phyloP scores from a whole-genome alignment of 192 early-diverging fungal genomes.

The Phlyctochytrium bullatum region DNA sequence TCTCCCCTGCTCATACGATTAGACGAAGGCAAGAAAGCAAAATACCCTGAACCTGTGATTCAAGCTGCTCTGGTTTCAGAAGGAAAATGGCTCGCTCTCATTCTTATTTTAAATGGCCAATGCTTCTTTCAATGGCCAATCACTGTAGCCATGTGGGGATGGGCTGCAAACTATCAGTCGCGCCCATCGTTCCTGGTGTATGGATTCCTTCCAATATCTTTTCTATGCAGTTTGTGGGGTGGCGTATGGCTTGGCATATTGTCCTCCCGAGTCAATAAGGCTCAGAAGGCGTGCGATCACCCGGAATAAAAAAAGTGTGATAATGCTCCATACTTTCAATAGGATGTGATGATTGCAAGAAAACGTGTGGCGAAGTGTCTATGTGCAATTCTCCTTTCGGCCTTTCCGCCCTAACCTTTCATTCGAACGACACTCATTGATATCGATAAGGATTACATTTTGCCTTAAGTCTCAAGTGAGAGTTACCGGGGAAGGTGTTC shows the following conservation, averaged over 20 bases:
- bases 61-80: not conserved
- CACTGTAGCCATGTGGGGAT: constrained; percentile 32
- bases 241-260: constrained; percentile 27
- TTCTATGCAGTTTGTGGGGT: constrained; percentile 20
- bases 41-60: not conserved
- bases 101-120: constrained; percentile 24
- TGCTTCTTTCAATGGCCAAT: constrained; percentile 37
- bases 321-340: too few relatives aligned
- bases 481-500: too few relatives aligned
- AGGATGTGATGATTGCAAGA: too few relatives aligned
- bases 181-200: constrained; percentile 19
- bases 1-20: constrained; percentile 11
- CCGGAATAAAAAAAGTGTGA: too few relatives aligned
- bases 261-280: constrained; percentile 9
- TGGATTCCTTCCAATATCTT: constrained; percentile 21
- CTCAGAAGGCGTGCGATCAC: constrained; percentile 6
- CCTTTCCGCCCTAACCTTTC: too few relatives aligned
- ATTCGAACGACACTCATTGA: too few relatives aligned
- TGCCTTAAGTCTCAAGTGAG: too few relatives aligned
- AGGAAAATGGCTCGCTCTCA: constrained; percentile 19
- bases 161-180: constrained; percentile 7
- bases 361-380: too few relatives aligned
- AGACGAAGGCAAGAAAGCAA: not conserved
- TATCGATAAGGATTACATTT: too few relatives aligned
- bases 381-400: too few relatives aligned